Evolutionary conservation across 2,329 filamentous ascomycete genomes (phyloP), one percentile per base, ranked within the genome.

Genomic region (Colletotrichum acutatum): DNA sequence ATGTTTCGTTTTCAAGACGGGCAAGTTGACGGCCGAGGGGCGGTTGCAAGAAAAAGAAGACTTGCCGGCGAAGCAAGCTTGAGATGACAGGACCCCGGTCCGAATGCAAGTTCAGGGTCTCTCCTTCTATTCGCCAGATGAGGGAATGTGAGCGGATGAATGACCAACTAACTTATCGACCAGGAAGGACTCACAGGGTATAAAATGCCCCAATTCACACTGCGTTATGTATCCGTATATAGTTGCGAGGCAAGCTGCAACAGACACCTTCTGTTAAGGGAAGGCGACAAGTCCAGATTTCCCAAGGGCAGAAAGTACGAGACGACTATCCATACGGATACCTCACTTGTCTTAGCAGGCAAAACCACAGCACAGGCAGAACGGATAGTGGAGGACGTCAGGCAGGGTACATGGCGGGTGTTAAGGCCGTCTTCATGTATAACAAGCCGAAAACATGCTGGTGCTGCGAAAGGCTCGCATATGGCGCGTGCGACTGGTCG

Each of bases 381-480:
- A 34, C 32, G 32, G 32, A 34, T 5, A 49, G 19, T 7, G 22
- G 30, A 37, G 30, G n/a, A n/a, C 24, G 22, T n/a, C 12, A 16
- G 65, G 42, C 37, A 46, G 58, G 65, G 28, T 53, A 64, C 46
- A 54, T 53, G 61, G 61, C 22, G 24, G 49, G 49, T 68, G 58
- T 63, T 28, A 59, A 53, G 52, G 58, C 56, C 22, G 49, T 61
- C 56, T 49, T 57, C 49, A 53, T 72, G 54, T 58, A 63, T 34
- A 62, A 49, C 52, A 62, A 58, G 37, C 58, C 69, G 65, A 64
- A 68, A 72, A 59, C 65, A 63, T 46, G 37, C 66, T 69, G 69
- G 59, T 46, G 53, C 66, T 53, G 58, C 65, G 42, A 59, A 58
- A 58, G 34, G 49, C 58, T 59, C 53, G 46, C 34, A 26, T 49